phyloP scores from a whole-genome alignment of 2,329 filamentous ascomycete genomes.

The Trichoderma arundinaceum region DNA sequence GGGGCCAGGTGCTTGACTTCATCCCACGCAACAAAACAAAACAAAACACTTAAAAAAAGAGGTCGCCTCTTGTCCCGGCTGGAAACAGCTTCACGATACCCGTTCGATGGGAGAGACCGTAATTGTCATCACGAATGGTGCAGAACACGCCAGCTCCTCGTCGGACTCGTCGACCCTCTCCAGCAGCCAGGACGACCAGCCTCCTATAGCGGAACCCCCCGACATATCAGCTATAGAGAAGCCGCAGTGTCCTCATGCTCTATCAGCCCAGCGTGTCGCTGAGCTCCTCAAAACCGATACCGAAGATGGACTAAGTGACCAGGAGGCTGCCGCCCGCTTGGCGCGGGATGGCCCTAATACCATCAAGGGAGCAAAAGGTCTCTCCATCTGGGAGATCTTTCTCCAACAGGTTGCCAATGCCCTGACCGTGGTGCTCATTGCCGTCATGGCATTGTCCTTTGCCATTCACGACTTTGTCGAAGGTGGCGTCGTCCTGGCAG shows the following conservation, averaged over 20 bases:
- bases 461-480: slow-evolving; percentile 69
- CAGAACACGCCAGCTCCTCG: slow-evolving; percentile 48
- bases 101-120: slow-evolving; percentile 52
- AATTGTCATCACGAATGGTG: slow-evolving; percentile 49
- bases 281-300: slow-evolving; percentile 50
- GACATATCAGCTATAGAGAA: slow-evolving; percentile 47
- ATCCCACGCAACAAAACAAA: neutral
- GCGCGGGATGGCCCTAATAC: slow-evolving; percentile 71
- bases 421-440: slow-evolving; percentile 74
- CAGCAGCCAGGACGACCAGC: slow-evolving; percentile 47
- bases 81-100: slow-evolving; percentile 38
- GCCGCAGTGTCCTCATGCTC: slow-evolving; percentile 45
- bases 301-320: slow-evolving; percentile 65
- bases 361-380: slow-evolving; percentile 72
- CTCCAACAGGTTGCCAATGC: slow-evolving; percentile 79
- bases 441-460: slow-evolving; percentile 74
- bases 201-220: slow-evolving; percentile 49
- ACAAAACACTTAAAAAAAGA: neutral
- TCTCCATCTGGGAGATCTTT: slow-evolving; percentile 77
- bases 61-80: slow-evolving; percentile 13
- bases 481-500: slow-evolving; percentile 66
- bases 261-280: slow-evolving; percentile 45
- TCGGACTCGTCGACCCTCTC: slow-evolving; percentile 47
- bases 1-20: neutral
- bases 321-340: slow-evolving; percentile 70